Evolutionary conservation across 768 basidiomycete species (phyloP).

Genomic region (Clavaria fumosa): DNA sequence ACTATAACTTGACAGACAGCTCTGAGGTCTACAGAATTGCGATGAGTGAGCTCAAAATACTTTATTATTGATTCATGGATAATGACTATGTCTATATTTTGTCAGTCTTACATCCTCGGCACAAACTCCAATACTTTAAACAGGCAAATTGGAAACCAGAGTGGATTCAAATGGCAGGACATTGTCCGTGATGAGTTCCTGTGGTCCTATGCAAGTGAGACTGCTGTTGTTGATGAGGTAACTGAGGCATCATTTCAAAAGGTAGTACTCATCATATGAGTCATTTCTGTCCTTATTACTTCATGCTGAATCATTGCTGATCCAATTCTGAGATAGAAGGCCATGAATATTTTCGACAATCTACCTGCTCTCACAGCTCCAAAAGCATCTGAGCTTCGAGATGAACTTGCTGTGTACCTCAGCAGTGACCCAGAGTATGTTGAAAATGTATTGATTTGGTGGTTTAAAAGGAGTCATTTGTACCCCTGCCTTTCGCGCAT

Average conservation of each 20-base stretch:
- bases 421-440: slow-evolving; percentile 4
- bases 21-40: slow-evolving; percentile 21
- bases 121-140: slow-evolving; percentile 19
- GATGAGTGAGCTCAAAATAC: slow-evolving; percentile 20
- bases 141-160: slow-evolving; percentile 10
- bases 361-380: slow-evolving; percentile 5
- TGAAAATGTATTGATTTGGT: slow-evolving; percentile 9
- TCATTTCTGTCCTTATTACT: too few relatives aligned
- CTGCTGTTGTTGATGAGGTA: too few relatives aligned
- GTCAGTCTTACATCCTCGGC: slow-evolving; percentile 16
- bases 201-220: not conserved
- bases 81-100: not conserved
- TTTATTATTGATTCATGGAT: not conserved
- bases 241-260: not conserved
- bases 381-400: slow-evolving; percentile 1
- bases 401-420: slow-evolving; percentile 9
- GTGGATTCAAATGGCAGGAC: slow-evolving; percentile 14
- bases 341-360: slow-evolving; percentile 10
- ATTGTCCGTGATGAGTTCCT: slow-evolving; percentile 12
- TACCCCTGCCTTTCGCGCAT: slow-evolving; percentile 10
- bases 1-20: slow-evolving; percentile 19
- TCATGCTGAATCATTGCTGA: too few relatives aligned
- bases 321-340: too few relatives aligned
- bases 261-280: not conserved
- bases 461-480: slow-evolving; percentile 4